Percentiles rank a stretch among this genome's conserved stretches.
phyloP scores from a whole-genome alignment of 768 basidiomycete species.

The Naganishia friedmannii region DNA sequence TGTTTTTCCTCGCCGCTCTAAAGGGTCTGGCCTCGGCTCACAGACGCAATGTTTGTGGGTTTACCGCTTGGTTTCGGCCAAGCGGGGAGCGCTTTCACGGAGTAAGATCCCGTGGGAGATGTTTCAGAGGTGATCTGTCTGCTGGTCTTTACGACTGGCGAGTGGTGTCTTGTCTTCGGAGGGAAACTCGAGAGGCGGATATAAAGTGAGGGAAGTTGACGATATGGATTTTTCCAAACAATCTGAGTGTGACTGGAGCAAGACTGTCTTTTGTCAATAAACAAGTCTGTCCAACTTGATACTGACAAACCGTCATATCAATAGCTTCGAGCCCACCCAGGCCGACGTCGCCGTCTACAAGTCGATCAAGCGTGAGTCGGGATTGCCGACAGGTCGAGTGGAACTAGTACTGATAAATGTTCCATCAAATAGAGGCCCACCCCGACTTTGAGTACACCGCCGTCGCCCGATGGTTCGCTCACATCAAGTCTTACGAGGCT shows the following conservation, averaged over 20 bases:
- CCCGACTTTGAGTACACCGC: constrained; percentile 71
- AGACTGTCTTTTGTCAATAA: neutral
- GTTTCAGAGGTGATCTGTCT: constrained; percentile 32
- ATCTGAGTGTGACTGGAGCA: constrained; percentile 40
- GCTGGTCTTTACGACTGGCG: constrained; percentile 21
- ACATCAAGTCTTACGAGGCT: constrained; percentile 65
- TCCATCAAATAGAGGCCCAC: constrained; percentile 49
- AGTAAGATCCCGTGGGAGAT: constrained; percentile 52
- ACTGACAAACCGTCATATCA: constrained; percentile 23
- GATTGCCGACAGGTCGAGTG: neutral
- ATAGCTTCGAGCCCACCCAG: constrained; percentile 85
- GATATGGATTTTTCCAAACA: constrained; percentile 51
- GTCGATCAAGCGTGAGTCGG: constrained; percentile 56
- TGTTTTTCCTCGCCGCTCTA: constrained; percentile 15
- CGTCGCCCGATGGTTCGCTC: constrained; percentile 85
- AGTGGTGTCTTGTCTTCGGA: constrained; percentile 24
- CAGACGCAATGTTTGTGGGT: constrained; percentile 22
- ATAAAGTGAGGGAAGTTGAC: constrained; percentile 29
- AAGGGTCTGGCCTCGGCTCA: constrained; percentile 25
- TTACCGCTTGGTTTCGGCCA: constrained; percentile 11
- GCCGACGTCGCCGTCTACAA: constrained; percentile 91
- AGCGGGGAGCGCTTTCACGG: constrained; percentile 37
- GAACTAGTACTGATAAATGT: neutral
- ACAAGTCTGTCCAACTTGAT: neutral
- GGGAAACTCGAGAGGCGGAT: constrained; percentile 17